These are phyloP conservation scores for Cyathus striatus DNA, from an alignment of 768 basidiomycete genomes.

Conservation along the genomic window DNA sequence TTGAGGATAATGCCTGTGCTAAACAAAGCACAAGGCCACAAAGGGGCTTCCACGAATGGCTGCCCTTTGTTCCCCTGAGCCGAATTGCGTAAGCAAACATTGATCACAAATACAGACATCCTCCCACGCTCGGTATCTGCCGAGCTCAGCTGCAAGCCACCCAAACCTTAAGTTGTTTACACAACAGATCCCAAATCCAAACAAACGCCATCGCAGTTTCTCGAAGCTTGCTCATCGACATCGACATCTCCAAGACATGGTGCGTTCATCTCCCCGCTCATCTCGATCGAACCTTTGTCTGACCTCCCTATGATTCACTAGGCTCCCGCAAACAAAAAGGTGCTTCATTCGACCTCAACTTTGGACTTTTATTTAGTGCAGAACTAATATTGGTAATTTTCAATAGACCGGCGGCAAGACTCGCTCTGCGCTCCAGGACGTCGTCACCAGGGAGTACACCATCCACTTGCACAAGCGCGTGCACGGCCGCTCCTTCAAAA, in stretches of 20 bases:
- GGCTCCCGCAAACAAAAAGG: slow-evolving; percentile 57
- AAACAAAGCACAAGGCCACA: slow-evolving; percentile 25
- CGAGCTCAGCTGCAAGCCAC: slow-evolving; percentile 49
- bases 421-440: slow-evolving; percentile 95
- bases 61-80: not conserved
- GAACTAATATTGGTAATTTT: slow-evolving; percentile 1
- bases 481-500: slow-evolving; percentile 92
- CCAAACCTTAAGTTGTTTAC: slow-evolving; percentile 48
- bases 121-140: not conserved
- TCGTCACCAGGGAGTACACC: slow-evolving; percentile 98
- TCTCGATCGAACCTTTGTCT: not conserved
- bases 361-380: slow-evolving; percentile 1
- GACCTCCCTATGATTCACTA: slow-evolving; percentile 14
- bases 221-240: slow-evolving; percentile 44
- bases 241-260: slow-evolving; percentile 69
- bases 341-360: slow-evolving; percentile 17
- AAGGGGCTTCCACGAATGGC: slow-evolving; percentile 7
- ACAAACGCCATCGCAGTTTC: slow-evolving; percentile 13
- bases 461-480: slow-evolving; percentile 96
- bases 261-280: slow-evolving; percentile 24
- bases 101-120: too few relatives aligned
- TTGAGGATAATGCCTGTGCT: too few relatives aligned
- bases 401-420: slow-evolving; percentile 71
- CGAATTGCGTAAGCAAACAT: too few relatives aligned
- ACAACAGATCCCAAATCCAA: slow-evolving; percentile 37